These are phyloP conservation scores for Suillus placidus DNA, from an alignment of 768 basidiomycete species.

Conservation along the genomic window DNA sequence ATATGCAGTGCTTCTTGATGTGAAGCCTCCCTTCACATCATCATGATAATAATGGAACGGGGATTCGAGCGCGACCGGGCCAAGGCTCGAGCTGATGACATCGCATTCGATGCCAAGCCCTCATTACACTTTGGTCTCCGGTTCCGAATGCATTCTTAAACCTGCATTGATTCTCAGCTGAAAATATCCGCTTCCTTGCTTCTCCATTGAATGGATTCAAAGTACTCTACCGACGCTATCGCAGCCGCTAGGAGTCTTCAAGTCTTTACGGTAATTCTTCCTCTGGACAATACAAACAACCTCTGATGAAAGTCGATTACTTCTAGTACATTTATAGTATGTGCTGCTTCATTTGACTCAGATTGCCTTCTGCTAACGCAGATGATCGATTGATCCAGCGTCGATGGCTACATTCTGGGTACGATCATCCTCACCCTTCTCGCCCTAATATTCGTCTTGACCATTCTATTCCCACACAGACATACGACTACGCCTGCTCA, in stretches of 20 bases:
- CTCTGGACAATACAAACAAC: not conserved
- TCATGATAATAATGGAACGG: not conserved
- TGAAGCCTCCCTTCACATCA: not conserved
- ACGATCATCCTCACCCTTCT: not conserved
- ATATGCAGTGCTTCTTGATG: not conserved
- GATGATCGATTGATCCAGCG: not conserved
- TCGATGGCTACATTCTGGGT: conserved; percentile 16
- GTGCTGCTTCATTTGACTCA: not conserved
- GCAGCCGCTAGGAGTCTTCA: conserved; percentile 8
- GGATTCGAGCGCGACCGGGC: not conserved
- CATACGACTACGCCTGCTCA: conserved; percentile 9
- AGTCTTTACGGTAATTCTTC: conserved; percentile 2
- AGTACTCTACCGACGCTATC: not conserved
- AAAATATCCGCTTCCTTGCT: not conserved
- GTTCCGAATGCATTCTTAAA: not conserved
- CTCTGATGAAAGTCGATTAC: not conserved
- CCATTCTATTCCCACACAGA: not conserved
- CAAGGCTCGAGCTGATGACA: not conserved
- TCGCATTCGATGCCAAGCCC: not conserved
- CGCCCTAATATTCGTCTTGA: not conserved
- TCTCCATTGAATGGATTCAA: not conserved
- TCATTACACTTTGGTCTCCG: not conserved
- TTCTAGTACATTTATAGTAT: conserved; percentile 1
- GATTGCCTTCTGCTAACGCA: not conserved
- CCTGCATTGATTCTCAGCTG: not conserved